phyloP scores from a whole-genome alignment of 148 eudicot genomes.

The Vaccinium corymbosum region DNA sequence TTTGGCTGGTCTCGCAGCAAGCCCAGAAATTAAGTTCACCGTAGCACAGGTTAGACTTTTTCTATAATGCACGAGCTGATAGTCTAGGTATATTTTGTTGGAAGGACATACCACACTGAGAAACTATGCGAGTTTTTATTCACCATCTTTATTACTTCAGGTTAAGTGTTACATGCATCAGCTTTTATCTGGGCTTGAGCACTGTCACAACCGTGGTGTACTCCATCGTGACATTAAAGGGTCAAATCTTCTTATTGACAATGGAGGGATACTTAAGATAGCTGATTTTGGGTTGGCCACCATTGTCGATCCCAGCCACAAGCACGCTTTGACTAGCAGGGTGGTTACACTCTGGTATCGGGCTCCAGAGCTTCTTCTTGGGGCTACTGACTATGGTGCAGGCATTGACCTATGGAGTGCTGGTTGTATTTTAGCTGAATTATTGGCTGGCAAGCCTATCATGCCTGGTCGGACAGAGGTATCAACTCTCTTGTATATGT shows the following conservation, averaged over 20 bases:
- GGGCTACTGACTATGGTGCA: conserved; percentile 84
- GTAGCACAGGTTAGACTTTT: conserved; percentile 66
- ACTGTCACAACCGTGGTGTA: conserved; percentile 77
- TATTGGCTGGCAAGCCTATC: conserved; percentile 69
- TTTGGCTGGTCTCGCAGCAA: conserved; percentile 92
- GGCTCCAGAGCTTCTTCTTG: conserved; percentile 96
- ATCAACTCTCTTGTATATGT: conserved; percentile 14
- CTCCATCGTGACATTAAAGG: conserved; percentile 95
- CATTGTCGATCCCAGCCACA: conserved; percentile 68
- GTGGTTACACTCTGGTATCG: conserved; percentile 95
- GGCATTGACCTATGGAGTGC: conserved; percentile 96
- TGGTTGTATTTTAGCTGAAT: conserved; percentile 78
- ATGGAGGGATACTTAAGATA: conserved; percentile 71
- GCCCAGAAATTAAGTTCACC: conserved; percentile 80
- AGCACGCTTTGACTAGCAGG: conserved; percentile 91
- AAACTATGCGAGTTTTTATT: neutral
- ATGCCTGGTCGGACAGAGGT: conserved; percentile 83
- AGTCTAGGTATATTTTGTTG: neutral
- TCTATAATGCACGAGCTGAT: neutral
- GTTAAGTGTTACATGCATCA: conserved; percentile 85
- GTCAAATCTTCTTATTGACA: conserved; percentile 84
- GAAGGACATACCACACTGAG: neutral
- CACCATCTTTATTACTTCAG: conserved; percentile 30
- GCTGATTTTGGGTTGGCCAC: conserved; percentile 96
- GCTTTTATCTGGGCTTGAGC: conserved; percentile 84